Conservation (phyloP, 257 asterid genomes). For the Gynochthodes officinalis region DNA sequence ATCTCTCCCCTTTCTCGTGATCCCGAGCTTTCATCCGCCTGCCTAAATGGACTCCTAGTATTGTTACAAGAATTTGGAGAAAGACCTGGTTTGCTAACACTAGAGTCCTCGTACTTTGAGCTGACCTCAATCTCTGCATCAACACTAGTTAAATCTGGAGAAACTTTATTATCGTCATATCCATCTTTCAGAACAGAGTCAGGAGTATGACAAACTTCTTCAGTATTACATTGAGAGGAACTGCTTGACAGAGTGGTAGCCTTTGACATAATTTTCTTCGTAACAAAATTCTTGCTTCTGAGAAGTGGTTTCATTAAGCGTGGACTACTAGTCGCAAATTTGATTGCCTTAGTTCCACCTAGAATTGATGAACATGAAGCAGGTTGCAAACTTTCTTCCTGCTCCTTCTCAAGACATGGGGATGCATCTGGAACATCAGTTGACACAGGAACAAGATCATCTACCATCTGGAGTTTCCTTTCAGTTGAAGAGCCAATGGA, state of each 20-base stretch:
- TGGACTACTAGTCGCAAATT: constrained; percentile 30
- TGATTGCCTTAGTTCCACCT: constrained; percentile 29
- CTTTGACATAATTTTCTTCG: constrained; percentile 38
- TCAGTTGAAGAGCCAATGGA: constrained; percentile 20
- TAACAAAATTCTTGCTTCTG: constrained; percentile 38
- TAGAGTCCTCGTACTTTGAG: constrained; percentile 28
- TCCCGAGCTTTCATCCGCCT: constrained; percentile 45
- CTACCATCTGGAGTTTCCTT: constrained; percentile 28
- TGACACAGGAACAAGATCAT: constrained; percentile 23
- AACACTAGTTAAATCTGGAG: constrained; percentile 32
- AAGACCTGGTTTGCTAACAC: constrained; percentile 23
- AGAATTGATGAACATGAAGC: constrained; percentile 29
- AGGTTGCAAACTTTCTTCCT: constrained; percentile 22
- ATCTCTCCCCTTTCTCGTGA: constrained; percentile 62
- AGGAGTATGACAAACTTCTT: constrained; percentile 32
- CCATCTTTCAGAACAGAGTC: constrained; percentile 23
- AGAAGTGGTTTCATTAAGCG: constrained; percentile 33
- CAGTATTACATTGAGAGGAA: constrained; percentile 32
- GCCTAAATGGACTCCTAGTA: constrained; percentile 36
- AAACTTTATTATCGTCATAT: constrained; percentile 28
- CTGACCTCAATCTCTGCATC: constrained; percentile 26
- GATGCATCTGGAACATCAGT: constrained; percentile 27
- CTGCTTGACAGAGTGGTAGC: constrained; percentile 19
- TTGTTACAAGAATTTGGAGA: constrained; percentile 21
- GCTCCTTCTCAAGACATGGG: constrained; percentile 25